Evolutionary conservation across 2,329 filamentous ascomycete genomes (phyloP).

Genomic region (Didymella pomorum): DNA sequence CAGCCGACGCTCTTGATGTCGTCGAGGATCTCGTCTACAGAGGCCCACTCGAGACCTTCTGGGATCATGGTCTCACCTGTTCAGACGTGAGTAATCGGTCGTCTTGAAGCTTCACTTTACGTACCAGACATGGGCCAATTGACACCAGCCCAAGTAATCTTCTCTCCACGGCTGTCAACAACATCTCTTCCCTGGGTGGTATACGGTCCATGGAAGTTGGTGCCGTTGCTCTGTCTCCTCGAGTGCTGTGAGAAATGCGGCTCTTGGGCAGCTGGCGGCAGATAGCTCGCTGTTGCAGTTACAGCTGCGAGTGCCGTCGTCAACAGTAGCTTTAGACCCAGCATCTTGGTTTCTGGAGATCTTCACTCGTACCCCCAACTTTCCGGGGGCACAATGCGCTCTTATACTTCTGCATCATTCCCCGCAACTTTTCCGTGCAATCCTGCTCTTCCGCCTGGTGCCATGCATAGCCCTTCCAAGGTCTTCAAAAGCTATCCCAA

Average conservation of each 20-base stretch:
- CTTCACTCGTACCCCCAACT: constrained; percentile 15
- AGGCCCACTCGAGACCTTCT: constrained; percentile 66
- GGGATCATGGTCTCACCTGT: constrained; percentile 66
- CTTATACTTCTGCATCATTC: constrained; percentile 7
- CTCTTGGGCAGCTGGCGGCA: constrained; percentile 27
- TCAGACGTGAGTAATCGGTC: not conserved
- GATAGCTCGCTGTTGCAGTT: constrained; percentile 28
- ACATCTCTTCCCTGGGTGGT: constrained; percentile 52
- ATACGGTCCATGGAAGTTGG: constrained; percentile 46
- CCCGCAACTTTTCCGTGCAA: not conserved
- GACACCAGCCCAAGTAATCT: constrained; percentile 67
- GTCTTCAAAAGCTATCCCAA: constrained; percentile 27
- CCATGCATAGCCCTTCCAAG: constrained; percentile 17
- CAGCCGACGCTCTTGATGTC: constrained; percentile 64
- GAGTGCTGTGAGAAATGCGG: constrained; percentile 30
- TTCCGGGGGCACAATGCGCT: constrained; percentile 4
- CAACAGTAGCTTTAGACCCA: constrained; percentile 31
- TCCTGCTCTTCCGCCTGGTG: constrained; percentile 8
- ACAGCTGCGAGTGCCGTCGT: constrained; percentile 28
- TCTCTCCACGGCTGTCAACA: constrained; percentile 48
- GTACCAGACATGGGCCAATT: constrained; percentile 62
- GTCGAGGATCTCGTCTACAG: constrained; percentile 59
- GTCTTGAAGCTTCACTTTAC: not conserved
- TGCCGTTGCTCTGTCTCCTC: constrained; percentile 33
- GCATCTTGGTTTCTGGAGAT: constrained; percentile 24